Evolutionary conservation across 768 basidiomycete genomes (phyloP), one percentile per base, ranked within the genome.

Genomic region (Terana coerulea): DNA sequence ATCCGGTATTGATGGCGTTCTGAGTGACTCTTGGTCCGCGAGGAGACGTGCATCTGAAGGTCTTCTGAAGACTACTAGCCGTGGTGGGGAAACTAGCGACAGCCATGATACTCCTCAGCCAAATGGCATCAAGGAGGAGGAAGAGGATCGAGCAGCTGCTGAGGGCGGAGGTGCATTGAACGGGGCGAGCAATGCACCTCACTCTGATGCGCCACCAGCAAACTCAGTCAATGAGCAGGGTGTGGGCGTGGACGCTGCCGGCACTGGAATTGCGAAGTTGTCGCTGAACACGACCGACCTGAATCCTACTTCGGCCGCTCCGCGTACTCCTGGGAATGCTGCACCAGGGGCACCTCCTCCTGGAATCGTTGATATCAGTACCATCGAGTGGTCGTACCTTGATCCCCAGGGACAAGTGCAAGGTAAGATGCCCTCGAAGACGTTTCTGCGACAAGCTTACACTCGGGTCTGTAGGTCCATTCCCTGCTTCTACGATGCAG

Each of bases 351-450:
- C 41, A 2, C 41, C 48, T 6, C 77, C 78, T 43, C 75, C 77
- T 46, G 77, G 75, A 43, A 58, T 76, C 34, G 55, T 67, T 39
- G 86, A 87, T 69, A 72, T 79, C 28, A 74, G 77, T 25, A 76
- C 68, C 56, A 68, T 94, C 19, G 83, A 91, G 64, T 98, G 94
- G 94, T 88, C 84, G 21, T 98, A 98, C 67, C 80, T 92, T 44
- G 94, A 98, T 64, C 93, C 92, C 17, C 81, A 88, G 58, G 92
- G 94, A n/a, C 81, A 87, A 53, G 72, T 95, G 35, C 94, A 98
- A 81, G 94, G 93, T 91, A 60, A 58, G 69, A 58, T 2, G 34
- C 14, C 39, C 8, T 5, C 26, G 6, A n/a, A 37, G 8, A 26
- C 24, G 3, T 24, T 26, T n/a, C 25, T 26, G 12, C 22, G 5